Evolutionary conservation across 176 grass and related monocot species (phyloP).

Genomic region (Oryza punctata): DNA sequence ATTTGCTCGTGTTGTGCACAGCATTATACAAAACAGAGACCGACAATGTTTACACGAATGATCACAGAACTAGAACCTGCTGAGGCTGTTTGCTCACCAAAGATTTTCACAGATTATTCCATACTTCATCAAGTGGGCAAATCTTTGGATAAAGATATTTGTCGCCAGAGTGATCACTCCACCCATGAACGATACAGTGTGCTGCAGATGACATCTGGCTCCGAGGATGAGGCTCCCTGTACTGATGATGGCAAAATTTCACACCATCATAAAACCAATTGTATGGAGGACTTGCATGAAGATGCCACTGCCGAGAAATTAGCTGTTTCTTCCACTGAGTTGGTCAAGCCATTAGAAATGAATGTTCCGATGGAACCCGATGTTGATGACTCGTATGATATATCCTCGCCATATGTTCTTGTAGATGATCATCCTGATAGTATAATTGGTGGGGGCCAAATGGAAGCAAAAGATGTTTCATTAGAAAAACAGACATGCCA

Average conservation of each 20-base stretch:
- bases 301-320: constrained; percentile 28
- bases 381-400: constrained; percentile 26
- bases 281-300: constrained; percentile 31
- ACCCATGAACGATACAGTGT: constrained; percentile 51
- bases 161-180: constrained; percentile 45
- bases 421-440: constrained; percentile 17
- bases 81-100: constrained; percentile 35
- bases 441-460: constrained; percentile 12
- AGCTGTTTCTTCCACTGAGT: constrained; percentile 11
- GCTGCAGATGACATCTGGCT: constrained; percentile 71
- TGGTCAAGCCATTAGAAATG: constrained; percentile 44
- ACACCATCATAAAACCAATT: constrained; percentile 18
- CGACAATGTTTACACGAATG: constrained; percentile 18
- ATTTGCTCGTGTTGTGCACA: constrained; percentile 63
- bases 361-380: constrained; percentile 39
- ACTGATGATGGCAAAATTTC: constrained; percentile 48
- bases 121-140: constrained; percentile 35
- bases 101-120: constrained; percentile 43
- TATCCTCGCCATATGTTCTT: constrained; percentile 19
- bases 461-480: constrained; percentile 11
- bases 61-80: constrained; percentile 29
- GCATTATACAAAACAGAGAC: constrained; percentile 18
- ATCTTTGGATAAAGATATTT: constrained; percentile 46
- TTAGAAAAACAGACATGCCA: neutral
- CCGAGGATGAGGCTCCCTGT: constrained; percentile 50